Evolutionary conservation across 257 asterid genomes (phyloP).

Genomic region (Rhazya stricta): DNA sequence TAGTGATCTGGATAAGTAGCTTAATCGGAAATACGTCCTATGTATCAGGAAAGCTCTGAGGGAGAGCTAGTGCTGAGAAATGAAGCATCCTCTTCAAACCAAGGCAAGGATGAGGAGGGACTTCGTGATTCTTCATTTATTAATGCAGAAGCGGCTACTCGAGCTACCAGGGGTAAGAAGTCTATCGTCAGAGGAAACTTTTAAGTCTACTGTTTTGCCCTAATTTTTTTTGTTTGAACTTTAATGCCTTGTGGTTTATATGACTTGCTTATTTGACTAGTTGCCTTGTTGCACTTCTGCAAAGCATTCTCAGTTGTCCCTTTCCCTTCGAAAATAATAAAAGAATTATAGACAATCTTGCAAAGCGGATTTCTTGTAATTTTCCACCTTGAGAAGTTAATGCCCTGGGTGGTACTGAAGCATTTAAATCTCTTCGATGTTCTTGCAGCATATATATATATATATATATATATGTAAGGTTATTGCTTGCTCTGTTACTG

Average conservation of each 20-base stretch:
- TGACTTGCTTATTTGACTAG: background rate
- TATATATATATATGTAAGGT: too few relatives aligned
- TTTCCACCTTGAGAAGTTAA: background rate
- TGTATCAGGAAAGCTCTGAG: conserved; percentile 49
- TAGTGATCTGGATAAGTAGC: background rate
- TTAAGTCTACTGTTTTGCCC: background rate
- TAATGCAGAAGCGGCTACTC: conserved; percentile 39
- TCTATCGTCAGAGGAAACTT: background rate
- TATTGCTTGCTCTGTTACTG: background rate
- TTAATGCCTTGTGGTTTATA: background rate
- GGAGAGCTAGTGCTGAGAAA: conserved; percentile 34
- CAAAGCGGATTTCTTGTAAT: background rate
- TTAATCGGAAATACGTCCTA: background rate
- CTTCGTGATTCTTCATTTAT: conserved; percentile 34
- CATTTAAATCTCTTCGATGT: background rate
- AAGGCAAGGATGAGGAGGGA: conserved; percentile 49
- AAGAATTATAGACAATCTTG: background rate
- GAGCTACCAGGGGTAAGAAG: conserved; percentile 47
- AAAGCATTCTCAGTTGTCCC: background rate
- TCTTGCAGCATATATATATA: background rate
- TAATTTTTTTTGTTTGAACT: background rate
- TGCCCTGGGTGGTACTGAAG: background rate
- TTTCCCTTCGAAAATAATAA: background rate
- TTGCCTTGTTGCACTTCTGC: background rate
- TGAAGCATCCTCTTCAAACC: conserved; percentile 40